phyloP scores from a whole-genome alignment of 2,329 filamentous ascomycete species.

The Alternaria sp. region DNA sequence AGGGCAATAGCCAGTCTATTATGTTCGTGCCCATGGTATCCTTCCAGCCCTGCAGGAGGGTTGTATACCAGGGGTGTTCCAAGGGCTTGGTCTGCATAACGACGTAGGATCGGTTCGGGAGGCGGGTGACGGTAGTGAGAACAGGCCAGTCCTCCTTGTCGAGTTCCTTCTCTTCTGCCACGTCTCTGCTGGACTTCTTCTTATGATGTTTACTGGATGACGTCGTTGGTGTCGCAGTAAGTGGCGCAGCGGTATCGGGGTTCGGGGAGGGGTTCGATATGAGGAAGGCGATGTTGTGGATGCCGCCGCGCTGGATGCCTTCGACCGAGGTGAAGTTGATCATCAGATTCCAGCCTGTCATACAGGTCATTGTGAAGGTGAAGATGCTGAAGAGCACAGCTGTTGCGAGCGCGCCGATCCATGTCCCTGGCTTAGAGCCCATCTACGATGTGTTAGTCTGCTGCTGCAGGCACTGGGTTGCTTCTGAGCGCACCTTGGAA shows the following conservation, averaged over 20 bases:
- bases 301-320: slow-evolving; percentile 65
- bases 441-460: slow-evolving; percentile 16
- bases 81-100: slow-evolving; percentile 75
- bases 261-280: slow-evolving; percentile 23
- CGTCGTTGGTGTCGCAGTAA: slow-evolving; percentile 18
- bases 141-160: slow-evolving; percentile 25
- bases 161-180: neutral
- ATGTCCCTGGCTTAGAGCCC: slow-evolving; percentile 45
- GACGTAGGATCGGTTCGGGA: slow-evolving; percentile 64
- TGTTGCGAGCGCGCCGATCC: slow-evolving; percentile 71
- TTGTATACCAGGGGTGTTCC: slow-evolving; percentile 87
- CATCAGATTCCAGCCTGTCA: slow-evolving; percentile 72
- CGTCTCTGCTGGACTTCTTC: slow-evolving; percentile 1
- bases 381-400: slow-evolving; percentile 81
- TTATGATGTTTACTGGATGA: slow-evolving; percentile 14
- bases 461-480: neutral
- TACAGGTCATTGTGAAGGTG: slow-evolving; percentile 75
- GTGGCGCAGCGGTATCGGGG: slow-evolving; percentile 3
- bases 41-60: slow-evolving; percentile 72
- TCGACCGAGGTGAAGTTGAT: slow-evolving; percentile 87
- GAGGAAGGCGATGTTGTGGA: slow-evolving; percentile 76
- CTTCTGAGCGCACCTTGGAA: slow-evolving; percentile 50
- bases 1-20: slow-evolving; percentile 81
- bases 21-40: slow-evolving; percentile 77
- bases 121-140: slow-evolving; percentile 1